Evolutionary conservation across 257 asterid species (phyloP).

Genomic region (Petrea volubilis): DNA sequence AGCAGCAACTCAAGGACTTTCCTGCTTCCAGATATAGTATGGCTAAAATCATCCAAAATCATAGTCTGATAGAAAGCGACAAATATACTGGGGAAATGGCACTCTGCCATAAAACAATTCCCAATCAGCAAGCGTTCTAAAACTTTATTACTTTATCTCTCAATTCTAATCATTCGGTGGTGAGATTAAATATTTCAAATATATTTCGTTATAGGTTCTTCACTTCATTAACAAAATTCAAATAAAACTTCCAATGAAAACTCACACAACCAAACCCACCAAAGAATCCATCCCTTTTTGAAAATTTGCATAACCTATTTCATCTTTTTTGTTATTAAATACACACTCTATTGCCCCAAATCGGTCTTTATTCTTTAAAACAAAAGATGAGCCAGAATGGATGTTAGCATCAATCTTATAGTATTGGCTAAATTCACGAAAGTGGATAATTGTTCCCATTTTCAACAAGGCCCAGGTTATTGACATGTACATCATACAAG

Average conservation of each 20-base stretch:
- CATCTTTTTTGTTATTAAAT: not conserved
- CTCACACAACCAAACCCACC: not conserved
- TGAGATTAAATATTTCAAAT: not conserved
- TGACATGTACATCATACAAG: not conserved
- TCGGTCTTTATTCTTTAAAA: not conserved
- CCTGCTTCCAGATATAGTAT: not conserved
- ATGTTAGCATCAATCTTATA: not conserved
- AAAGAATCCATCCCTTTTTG: not conserved
- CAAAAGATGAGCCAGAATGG: not conserved
- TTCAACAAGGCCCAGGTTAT: not conserved
- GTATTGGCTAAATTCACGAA: not conserved
- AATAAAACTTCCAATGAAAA: not conserved
- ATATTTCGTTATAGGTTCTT: not conserved
- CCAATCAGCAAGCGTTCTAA: not conserved
- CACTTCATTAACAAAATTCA: not conserved
- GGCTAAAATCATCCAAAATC: not conserved
- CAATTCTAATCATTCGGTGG: not conserved
- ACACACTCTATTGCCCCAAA: not conserved
- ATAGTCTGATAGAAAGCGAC: not conserved
- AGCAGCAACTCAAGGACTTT: not conserved
- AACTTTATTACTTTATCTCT: too few relatives aligned
- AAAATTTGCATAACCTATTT: not conserved
- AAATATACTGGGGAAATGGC: not conserved
- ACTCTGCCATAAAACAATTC: not conserved
- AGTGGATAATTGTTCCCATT: not conserved